These are phyloP conservation scores for Microbotryum intermedium DNA, from an alignment of 1,284 basidiomycete species.

Conservation along the genomic window DNA sequence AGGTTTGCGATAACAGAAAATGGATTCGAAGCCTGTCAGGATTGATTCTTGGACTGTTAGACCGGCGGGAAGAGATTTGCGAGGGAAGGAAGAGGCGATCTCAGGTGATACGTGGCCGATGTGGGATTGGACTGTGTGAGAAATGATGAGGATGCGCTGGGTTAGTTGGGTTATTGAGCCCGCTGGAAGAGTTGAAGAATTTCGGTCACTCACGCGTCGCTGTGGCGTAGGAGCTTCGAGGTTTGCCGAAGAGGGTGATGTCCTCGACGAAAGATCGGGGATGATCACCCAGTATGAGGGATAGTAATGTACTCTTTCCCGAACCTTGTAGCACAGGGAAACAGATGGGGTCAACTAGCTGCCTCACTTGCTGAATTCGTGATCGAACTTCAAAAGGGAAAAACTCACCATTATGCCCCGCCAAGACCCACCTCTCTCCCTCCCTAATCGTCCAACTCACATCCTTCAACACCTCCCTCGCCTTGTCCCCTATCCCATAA, in stretches of 20 bases:
- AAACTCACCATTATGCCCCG: constrained; percentile 67
- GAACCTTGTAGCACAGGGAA: constrained; percentile 57
- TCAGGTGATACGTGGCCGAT: constrained; percentile 84
- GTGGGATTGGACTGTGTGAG: constrained; percentile 40
- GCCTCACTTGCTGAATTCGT: background rate
- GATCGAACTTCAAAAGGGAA: too few species aligned
- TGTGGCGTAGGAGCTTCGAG: constrained; percentile 29
- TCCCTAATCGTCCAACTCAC: constrained; percentile 70
- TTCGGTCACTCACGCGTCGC: constrained; percentile 12
- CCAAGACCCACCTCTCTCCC: constrained; percentile 78
- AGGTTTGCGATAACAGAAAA: constrained; percentile 52
- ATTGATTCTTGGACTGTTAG: constrained; percentile 66
- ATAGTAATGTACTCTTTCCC: constrained; percentile 91
- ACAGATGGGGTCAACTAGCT: background rate
- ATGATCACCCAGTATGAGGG: constrained; percentile 85
- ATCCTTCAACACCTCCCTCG: constrained; percentile 55
- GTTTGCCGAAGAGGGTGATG: constrained; percentile 38
- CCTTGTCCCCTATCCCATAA: constrained; percentile 47
- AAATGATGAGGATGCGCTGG: background rate
- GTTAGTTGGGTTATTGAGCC: background rate
- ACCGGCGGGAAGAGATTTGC: constrained; percentile 45
- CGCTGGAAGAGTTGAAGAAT: background rate
- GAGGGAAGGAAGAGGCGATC: constrained; percentile 80
- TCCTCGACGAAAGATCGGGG: constrained; percentile 79
- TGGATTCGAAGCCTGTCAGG: constrained; percentile 74